A percentile compares a stretch with the other conserved stretches of the same genome.
Evolutionary conservation across 1,284 basidiomycete species (phyloP).

Genomic region (Jaminaea rosea): DNA sequence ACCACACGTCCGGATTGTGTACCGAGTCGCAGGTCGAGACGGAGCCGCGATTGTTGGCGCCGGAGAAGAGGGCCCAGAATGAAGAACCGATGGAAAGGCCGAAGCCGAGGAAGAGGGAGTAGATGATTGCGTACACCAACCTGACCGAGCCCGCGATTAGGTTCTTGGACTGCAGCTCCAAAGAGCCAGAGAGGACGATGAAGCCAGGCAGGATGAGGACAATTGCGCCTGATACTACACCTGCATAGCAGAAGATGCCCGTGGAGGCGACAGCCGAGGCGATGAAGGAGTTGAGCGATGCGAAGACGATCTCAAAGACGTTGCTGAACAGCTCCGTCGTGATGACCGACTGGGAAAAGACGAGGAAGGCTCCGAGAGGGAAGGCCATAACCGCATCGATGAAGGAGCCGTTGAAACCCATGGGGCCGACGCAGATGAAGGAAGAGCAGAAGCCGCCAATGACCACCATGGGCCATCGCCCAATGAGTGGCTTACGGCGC

Average conservation of each 20-base stretch:
- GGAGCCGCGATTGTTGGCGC: slow-evolving; percentile 10
- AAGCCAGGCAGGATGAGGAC: slow-evolving; percentile 70
- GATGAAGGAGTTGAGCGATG: slow-evolving; percentile 69
- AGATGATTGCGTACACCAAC: slow-evolving; percentile 70
- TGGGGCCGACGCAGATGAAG: slow-evolving; percentile 55
- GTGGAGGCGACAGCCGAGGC: slow-evolving; percentile 48
- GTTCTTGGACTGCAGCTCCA: slow-evolving; percentile 58
- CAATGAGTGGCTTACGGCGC: slow-evolving; percentile 52
- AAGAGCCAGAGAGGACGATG: slow-evolving; percentile 58
- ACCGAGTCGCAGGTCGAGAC: slow-evolving; percentile 11
- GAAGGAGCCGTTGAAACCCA: slow-evolving; percentile 60
- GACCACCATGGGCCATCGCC: slow-evolving; percentile 55
- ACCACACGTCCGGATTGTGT: slow-evolving; percentile 26
- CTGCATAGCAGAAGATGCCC: slow-evolving; percentile 68
- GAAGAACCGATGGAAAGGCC: slow-evolving; percentile 33
- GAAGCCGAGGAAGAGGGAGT: slow-evolving; percentile 51
- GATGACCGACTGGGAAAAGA: slow-evolving; percentile 41
- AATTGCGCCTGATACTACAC: slow-evolving; percentile 71
- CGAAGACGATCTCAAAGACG: slow-evolving; percentile 78
- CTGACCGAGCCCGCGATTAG: slow-evolving; percentile 57
- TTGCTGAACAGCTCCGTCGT: slow-evolving; percentile 67
- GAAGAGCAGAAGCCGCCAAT: slow-evolving; percentile 74
- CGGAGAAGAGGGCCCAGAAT: slow-evolving; percentile 33
- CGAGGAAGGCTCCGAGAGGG: slow-evolving; percentile 69
- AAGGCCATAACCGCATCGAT: slow-evolving; percentile 68